Conservation (phyloP, 169 alveolate species). For the Plasmodium chabaudi region DNA sequence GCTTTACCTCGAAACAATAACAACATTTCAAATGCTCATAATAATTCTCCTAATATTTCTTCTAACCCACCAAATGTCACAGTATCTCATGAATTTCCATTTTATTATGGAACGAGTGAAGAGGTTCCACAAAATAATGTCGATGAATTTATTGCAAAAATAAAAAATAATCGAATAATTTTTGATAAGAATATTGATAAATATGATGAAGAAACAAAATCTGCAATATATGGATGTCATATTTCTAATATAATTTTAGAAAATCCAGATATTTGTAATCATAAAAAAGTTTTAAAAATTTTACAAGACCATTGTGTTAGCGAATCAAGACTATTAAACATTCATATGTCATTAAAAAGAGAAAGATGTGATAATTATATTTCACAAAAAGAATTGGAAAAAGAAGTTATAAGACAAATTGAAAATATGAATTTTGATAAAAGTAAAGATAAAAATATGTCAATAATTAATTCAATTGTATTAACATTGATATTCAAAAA, state of each 20-base stretch:
- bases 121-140: conserved; percentile 17
- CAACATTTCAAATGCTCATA: neutral
- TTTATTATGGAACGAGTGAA: conserved; percentile 59
- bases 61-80: conserved; percentile 1
- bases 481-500: conserved; percentile 76
- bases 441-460: conserved; percentile 18
- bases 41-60: neutral
- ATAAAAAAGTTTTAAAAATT: conserved; percentile 44
- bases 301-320: conserved; percentile 48
- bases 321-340: conserved; percentile 39
- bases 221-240: conserved; percentile 50
- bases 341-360: conserved; percentile 45
- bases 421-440: conserved; percentile 66
- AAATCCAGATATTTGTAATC: conserved; percentile 72
- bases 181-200: conserved; percentile 68
- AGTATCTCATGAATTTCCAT: conserved; percentile 26
- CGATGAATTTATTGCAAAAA: conserved; percentile 57
- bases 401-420: conserved; percentile 51
- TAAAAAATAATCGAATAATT: conserved; percentile 39
- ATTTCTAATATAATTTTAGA: conserved; percentile 59
- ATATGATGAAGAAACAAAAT: conserved; percentile 70
- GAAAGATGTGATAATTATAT: conserved; percentile 46
- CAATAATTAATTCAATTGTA: conserved; percentile 73
- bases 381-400: conserved; percentile 28
- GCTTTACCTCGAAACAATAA: neutral